Evolutionary conservation across 306 rosid genomes (phyloP).

Genomic region (Vachellia collinsii): DNA sequence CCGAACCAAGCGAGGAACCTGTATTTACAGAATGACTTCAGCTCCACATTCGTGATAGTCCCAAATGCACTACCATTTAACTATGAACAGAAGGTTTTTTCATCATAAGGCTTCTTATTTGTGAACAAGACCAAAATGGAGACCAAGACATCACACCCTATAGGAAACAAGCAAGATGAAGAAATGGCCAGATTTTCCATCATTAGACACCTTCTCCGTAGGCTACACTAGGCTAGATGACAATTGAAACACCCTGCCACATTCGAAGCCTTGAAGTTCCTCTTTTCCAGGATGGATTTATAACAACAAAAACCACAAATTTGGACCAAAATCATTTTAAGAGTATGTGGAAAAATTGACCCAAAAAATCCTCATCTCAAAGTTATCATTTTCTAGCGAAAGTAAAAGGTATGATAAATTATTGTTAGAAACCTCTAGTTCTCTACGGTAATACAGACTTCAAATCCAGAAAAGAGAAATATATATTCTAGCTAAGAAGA

Average conservation of each 20-base stretch:
- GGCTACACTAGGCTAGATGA: slow-evolving; percentile 6
- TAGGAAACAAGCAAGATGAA: neutral
- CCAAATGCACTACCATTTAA: slow-evolving; percentile 3
- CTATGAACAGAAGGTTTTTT: neutral
- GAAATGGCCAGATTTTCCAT: neutral
- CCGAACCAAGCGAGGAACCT: slow-evolving; percentile 98
- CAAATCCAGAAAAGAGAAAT: neutral
- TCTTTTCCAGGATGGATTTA: neutral
- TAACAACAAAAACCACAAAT: neutral
- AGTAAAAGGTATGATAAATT: neutral
- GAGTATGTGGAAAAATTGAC: neutral
- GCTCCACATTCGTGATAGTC: slow-evolving; percentile 26
- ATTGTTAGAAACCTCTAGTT: neutral
- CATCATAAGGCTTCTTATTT: neutral
- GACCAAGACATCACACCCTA: neutral
- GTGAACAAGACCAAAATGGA: neutral
- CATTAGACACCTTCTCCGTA: slow-evolving; percentile 1
- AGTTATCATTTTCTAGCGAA: slow-evolving; percentile 8
- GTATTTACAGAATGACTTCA: slow-evolving; percentile 40
- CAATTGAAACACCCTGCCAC: neutral
- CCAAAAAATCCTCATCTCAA: neutral
- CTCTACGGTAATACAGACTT: neutral
- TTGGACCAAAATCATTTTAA: slow-evolving; percentile 4
- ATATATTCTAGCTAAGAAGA: neutral
- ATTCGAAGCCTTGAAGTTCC: neutral